Evolutionary conservation across 2,329 filamentous ascomycete genomes (phyloP), one percentile per base, ranked within the genome.

Genomic region (Fonsecaea pedrosoi): DNA sequence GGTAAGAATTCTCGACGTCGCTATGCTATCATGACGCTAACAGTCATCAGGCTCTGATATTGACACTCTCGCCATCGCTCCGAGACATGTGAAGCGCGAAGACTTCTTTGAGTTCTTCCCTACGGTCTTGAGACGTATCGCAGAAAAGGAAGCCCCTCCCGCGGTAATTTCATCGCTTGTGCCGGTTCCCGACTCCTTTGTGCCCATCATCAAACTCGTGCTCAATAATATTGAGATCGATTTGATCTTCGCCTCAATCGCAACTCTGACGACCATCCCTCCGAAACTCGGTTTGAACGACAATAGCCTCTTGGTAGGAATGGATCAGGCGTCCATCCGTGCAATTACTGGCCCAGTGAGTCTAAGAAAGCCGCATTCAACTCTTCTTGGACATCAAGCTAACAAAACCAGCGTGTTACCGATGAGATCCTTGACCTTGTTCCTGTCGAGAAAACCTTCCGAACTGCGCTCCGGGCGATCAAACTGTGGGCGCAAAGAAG

Each of bases 201-300:
- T 98, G 7, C 95, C 95, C 56, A 96, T 99, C 77, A 98, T 99
- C 82, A 98, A 97, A 78, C 92, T 98, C 75, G 92, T 96, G 77
- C 92, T 96, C 72, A 88, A 86, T 60, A 92, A 90, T 58, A 96
- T 99, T 77, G 95, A 92, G 77, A 96, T 99, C 76, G 95, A 99
- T 84, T 81, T 99, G 72, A 96, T 98, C 77, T 93, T 94, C 79
- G 90, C 91, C 71, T 86, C 91, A 63, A 87, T 96, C 71, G 82
- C 89, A 67, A 85, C 86, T 21, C 82, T 92, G 71, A 87, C 87
- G 72, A 86, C 92, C 72, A 85, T 96, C 70, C 89, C 91, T 32
- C 84, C 88, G 59, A 85, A 90, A 67, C 86, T 95, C 68, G 87
- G 90, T 62, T 82, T 98, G 61, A 91, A 90, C 68, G 93, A 97